Percentiles rank a stretch among this genome's conserved stretches.
phyloP scores from a whole-genome alignment of 805 yeast species.

The Ogataea trehalophila region DNA sequence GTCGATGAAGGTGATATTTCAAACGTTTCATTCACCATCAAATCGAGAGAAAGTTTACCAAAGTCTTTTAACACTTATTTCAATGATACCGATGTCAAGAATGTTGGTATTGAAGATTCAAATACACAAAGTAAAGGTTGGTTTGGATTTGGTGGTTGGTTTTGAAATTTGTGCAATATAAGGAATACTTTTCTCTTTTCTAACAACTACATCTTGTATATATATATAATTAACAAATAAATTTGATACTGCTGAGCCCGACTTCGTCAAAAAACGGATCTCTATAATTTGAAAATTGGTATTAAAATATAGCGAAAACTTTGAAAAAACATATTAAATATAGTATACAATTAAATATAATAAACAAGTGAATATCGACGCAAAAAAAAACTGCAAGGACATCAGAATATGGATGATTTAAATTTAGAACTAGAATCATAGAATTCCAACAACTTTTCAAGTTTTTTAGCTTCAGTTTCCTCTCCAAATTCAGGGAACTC shows the following conservation, averaged over 20 bases:
- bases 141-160: conserved; percentile 20
- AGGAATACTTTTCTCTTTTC: too few species aligned
- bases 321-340: background rate
- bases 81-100: conserved; percentile 19
- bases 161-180: conserved; percentile 1
- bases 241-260: too few species aligned
- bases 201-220: too few species aligned
- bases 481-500: conserved; percentile 25
- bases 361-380: background rate
- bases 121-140: conserved; percentile 22
- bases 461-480: conserved; percentile 15
- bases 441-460: conserved; percentile 16
- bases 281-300: too few species aligned
- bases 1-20: conserved; percentile 19
- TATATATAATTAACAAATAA: background rate
- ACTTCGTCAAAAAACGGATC: too few species aligned
- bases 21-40: conserved; percentile 20
- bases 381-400: background rate
- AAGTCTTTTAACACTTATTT: conserved; percentile 25
- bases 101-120: conserved; percentile 25
- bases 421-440: conserved; percentile 17
- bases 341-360: background rate
- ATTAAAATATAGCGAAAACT: background rate
- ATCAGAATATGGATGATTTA: conserved; percentile 20
- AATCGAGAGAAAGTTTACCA: conserved; percentile 22